Base-by-base conservation (phyloP, 2,329 filamentous ascomycete species). In the Eurotiales sp. region DNA sequence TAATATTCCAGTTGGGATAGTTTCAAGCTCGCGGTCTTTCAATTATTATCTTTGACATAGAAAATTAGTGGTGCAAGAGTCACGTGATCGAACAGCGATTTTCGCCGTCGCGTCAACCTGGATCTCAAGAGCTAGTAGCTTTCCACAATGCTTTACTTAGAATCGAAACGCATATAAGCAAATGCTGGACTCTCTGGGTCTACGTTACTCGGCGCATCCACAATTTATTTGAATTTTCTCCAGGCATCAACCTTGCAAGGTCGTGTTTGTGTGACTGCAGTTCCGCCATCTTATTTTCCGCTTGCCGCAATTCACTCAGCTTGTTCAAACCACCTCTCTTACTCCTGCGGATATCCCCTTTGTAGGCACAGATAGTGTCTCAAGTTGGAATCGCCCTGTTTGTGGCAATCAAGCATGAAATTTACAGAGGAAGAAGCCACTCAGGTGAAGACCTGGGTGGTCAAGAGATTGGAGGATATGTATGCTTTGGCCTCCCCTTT, bases 391-490 rank as follows among this genome's bases (percentile, higher is more conserved):
- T 43, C 27, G 23, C 43, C 7, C 25, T 14, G 22, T 6, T 15
- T 39, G 27, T 15, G 25, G 25, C 25, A 19, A 3, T 25, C 39
- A 49, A 58, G 4, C 27, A 83, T 83, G 81, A 69, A 77, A 56
- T 73, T 84, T 52, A 72, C 75, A 39, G 80, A 82, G 15, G 70
- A 70, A 19, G 75, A 83, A 57, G 72, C 74, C 15, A 67, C 65
- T 14, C 70, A 73, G 34, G 75, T 84, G 59, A 83, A 82, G 70
- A 67, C 65, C 52, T 84, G 80, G 80, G 72, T 83, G 49, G 75
- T 82, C 36, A 78, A 75, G 61, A 78, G 78, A 59, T 68, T 84
- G 45, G 80, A 82, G 61, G 76, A 77, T 51, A 80, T 80, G 77
- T 80, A 71, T 61, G 76, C 21, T 36, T 40, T 23, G 19, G 27